Evolutionary conservation across 306 rosid species (phyloP).

Genomic region (Rosa lucieae): DNA sequence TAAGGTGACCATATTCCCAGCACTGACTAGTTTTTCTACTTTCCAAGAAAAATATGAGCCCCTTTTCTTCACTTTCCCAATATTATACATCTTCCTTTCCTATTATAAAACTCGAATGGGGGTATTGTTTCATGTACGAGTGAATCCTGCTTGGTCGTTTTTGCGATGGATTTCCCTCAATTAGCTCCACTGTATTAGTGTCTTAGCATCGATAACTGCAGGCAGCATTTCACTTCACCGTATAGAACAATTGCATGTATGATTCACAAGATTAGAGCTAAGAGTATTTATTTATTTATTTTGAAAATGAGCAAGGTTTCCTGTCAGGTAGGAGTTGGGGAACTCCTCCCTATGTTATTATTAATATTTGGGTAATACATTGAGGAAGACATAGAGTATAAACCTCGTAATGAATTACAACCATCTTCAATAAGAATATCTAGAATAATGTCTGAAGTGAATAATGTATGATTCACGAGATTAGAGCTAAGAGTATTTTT

Average conservation of each 20-base stretch:
- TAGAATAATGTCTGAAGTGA: too few relatives aligned
- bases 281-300: background rate
- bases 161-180: background rate
- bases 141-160: background rate
- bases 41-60: background rate
- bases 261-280: background rate
- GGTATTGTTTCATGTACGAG: background rate
- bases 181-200: background rate
- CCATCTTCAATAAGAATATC: too few relatives aligned
- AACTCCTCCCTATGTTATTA: too few relatives aligned
- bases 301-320: too few relatives aligned
- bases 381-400: too few relatives aligned
- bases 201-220: background rate
- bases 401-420: too few relatives aligned
- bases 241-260: background rate
- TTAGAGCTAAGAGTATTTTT: background rate
- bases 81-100: background rate
- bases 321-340: too few relatives aligned
- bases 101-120: background rate
- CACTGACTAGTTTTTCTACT: background rate
- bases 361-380: too few relatives aligned
- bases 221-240: background rate
- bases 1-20: conserved; percentile 2
- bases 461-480: background rate
- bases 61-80: background rate